Conservation (phyloP, 2,329 filamentous ascomycete genomes). For the Venturia asperata region DNA sequence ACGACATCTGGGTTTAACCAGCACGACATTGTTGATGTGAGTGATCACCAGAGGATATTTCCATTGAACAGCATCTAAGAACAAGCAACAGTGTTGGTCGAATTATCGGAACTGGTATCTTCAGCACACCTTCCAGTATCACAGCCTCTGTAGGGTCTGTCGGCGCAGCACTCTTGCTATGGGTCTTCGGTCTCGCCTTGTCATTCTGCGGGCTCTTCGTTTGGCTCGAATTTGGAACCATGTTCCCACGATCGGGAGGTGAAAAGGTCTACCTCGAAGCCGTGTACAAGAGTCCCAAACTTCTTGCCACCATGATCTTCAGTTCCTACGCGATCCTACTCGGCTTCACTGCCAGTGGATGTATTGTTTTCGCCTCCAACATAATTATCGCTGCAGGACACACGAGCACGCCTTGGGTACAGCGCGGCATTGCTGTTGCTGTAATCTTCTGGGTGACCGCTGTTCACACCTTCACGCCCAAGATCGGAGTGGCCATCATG, state of each 20-base stretch:
- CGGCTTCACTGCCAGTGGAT: slow-evolving; percentile 9
- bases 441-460: slow-evolving; percentile 7
- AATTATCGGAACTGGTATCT: slow-evolving; percentile 18
- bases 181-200: slow-evolving; percentile 17
- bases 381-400: neutral
- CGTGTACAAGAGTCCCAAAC: slow-evolving; percentile 13
- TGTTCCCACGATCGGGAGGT: slow-evolving; percentile 15
- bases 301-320: slow-evolving; percentile 13
- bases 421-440: slow-evolving; percentile 13
- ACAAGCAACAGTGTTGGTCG: neutral
- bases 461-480: slow-evolving; percentile 12
- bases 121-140: slow-evolving; percentile 16
- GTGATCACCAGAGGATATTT: neutral
- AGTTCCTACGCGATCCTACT: slow-evolving; percentile 14
- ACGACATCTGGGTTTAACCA: slow-evolving; percentile 2
- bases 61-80: neutral
- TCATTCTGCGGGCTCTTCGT: slow-evolving; percentile 10
- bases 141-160: slow-evolving; percentile 14
- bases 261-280: slow-evolving; percentile 18
- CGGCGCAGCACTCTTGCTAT: slow-evolving; percentile 17
- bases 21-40: slow-evolving; percentile 8
- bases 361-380: slow-evolving; percentile 14
- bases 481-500: slow-evolving; percentile 33
- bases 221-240: slow-evolving; percentile 18
- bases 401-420: neutral